Base-by-base conservation (phyloP, 768 basidiomycete species). In the Mycena galericulata region DNA sequence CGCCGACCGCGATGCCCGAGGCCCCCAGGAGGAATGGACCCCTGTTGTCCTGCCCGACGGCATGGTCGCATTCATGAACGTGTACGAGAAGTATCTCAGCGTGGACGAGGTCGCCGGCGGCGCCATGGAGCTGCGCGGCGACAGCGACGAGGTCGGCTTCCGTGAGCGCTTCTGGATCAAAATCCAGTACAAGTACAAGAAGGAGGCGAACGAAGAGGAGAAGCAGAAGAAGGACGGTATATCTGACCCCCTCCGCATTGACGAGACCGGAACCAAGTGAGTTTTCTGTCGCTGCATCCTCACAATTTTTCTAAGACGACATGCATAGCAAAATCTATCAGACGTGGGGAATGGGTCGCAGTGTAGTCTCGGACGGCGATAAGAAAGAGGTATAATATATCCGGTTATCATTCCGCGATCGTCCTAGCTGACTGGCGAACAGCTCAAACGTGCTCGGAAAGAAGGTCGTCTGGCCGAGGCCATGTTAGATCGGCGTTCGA, bases 21-120 rank as follows among this genome's bases (percentile, higher is more conserved):
- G 96, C 2, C 92, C 94, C 5, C 94, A 97, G 78, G 96, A 98
- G 78, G 96, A 97, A 79, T 98, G 95, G 94, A 93, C 92, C 4
- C 92, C 95, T 18, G 87, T 95, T 27, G 82, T 96, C 62, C 79
- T 94, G 26, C 89, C 92, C 12, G 93, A 93, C 68, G 94, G 93
- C 45, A 94, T 95, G 91, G 89, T 93, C 53, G 92, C 93, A 9
- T 92, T 96, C 76, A 90, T 90, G 89, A 95, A 91, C 78, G 85
- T 94, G 12, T 96, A 97, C 74, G 94, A 96, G 76, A 97, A 92
- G 75, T 96, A 94, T 78, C 86, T 98, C 47, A 79, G 89, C 57
- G 82, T 97, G 46, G 96, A 97, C 73, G 94, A 96, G 74, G 89
- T 93, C 30, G 95, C 95, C 10, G 95, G 96, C 24, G 95, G 95